Evolutionary conservation across 2,329 filamentous ascomycete genomes (phyloP).

Genomic region (Fusarium sp.): DNA sequence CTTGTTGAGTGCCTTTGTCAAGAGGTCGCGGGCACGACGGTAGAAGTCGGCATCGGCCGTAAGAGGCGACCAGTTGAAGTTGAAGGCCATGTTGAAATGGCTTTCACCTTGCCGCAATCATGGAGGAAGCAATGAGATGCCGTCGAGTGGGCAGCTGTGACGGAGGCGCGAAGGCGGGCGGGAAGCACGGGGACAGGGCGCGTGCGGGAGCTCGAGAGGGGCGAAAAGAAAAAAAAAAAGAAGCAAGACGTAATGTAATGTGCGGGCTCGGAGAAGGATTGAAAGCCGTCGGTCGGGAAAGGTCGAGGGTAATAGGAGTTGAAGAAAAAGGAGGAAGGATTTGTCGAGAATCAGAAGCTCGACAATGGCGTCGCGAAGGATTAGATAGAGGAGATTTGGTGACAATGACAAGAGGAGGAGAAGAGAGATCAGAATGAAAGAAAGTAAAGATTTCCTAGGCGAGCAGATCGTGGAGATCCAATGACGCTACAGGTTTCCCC

Average conservation of each 20-base stretch:
- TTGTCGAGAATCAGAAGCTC: slow-evolving; percentile 10
- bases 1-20: slow-evolving; percentile 96
- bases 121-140: slow-evolving; percentile 45
- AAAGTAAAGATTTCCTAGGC: slow-evolving; percentile 38
- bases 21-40: slow-evolving; percentile 88
- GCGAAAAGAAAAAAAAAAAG: slow-evolving; percentile 12
- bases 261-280: slow-evolving; percentile 21
- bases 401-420: slow-evolving; percentile 24
- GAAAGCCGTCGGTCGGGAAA: slow-evolving; percentile 17
- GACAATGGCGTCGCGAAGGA: slow-evolving; percentile 10
- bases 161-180: slow-evolving; percentile 22
- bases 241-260: slow-evolving; percentile 24
- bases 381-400: slow-evolving; percentile 16
- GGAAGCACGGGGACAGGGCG: slow-evolving; percentile 22
- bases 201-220: slow-evolving; percentile 29
- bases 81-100: slow-evolving; percentile 90
- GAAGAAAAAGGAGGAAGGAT: neutral
- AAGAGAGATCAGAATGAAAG: slow-evolving; percentile 32
- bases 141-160: slow-evolving; percentile 39
- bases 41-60: slow-evolving; percentile 95
- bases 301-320: slow-evolving; percentile 21
- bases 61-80: slow-evolving; percentile 99
- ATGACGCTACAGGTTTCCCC: slow-evolving; percentile 45
- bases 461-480: slow-evolving; percentile 45
- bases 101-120: slow-evolving; percentile 52